These are phyloP conservation scores for Eucalyptus tenuipes DNA, from an alignment of 345 rosid species.

Conservation along the genomic window DNA sequence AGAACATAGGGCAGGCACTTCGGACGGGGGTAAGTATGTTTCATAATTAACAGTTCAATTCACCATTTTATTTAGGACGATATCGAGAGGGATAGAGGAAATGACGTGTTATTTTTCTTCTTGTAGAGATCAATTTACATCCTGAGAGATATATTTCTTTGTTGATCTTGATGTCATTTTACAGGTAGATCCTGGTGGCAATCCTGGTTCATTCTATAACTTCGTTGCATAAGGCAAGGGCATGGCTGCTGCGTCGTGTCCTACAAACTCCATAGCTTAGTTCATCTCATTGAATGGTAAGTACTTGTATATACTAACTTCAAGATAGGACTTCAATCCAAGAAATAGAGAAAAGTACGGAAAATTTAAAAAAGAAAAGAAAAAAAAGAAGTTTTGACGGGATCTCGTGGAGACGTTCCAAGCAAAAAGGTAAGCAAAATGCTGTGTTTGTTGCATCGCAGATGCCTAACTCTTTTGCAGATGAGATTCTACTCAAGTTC, in stretches of 20 bases:
- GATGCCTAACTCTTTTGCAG: neutral
- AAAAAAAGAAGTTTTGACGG: neutral
- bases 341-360: neutral
- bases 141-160: neutral
- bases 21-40: slow-evolving; percentile 1
- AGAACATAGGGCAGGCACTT: neutral
- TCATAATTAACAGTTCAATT: neutral
- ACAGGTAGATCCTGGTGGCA: slow-evolving; percentile 32
- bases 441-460: neutral
- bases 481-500: neutral
- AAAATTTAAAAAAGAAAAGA: neutral
- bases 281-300: neutral
- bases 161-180: neutral
- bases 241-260: neutral
- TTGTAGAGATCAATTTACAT: neutral
- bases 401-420: neutral
- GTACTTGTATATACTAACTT: neutral
- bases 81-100: neutral
- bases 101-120: neutral
- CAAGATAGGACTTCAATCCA: neutral
- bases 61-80: neutral
- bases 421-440: neutral
- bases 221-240: neutral
- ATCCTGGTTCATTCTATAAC: slow-evolving; percentile 16
- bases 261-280: neutral